These are phyloP conservation scores for Phytophthora foliorum DNA, from an alignment of 352 stramenopile genomes.

Conservation along the genomic window DNA sequence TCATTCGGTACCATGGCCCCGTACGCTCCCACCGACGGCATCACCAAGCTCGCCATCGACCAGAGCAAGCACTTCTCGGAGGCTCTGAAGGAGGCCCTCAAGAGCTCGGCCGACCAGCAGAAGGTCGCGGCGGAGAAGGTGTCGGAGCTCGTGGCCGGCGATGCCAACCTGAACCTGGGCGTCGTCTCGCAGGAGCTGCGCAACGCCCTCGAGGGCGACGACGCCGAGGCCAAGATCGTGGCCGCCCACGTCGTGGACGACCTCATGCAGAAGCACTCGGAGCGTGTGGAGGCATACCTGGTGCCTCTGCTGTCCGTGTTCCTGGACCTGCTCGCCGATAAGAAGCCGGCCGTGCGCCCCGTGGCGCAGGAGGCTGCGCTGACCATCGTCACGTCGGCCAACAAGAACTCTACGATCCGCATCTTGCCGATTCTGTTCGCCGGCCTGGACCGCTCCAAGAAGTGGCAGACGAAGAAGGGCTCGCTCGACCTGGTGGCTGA, in stretches of 20 bases:
- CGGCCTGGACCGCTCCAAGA: slow-evolving; percentile 85
- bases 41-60: slow-evolving; percentile 89
- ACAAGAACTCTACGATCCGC: slow-evolving; percentile 90
- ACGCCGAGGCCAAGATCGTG: slow-evolving; percentile 78
- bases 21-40: slow-evolving; percentile 83
- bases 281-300: slow-evolving; percentile 84
- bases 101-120: slow-evolving; percentile 73
- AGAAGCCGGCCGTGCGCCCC: slow-evolving; percentile 79
- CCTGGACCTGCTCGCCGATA: slow-evolving; percentile 87
- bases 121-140: slow-evolving; percentile 89
- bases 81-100: slow-evolving; percentile 83
- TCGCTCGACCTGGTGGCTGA: slow-evolving; percentile 95
- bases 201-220: slow-evolving; percentile 58
- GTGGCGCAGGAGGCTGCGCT: slow-evolving; percentile 80
- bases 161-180: slow-evolving; percentile 79
- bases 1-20: slow-evolving; percentile 74
- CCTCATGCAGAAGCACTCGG: slow-evolving; percentile 88
- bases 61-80: slow-evolving; percentile 93
- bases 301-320: slow-evolving; percentile 73
- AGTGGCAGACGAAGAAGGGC: slow-evolving; percentile 98
- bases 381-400: slow-evolving; percentile 83
- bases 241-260: slow-evolving; percentile 82
- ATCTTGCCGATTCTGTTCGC: slow-evolving; percentile 94
- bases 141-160: slow-evolving; percentile 78
- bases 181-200: slow-evolving; percentile 79